Base-by-base conservation (phyloP, 2,329 filamentous ascomycete genomes). In the Talaromyces sp. region DNA sequence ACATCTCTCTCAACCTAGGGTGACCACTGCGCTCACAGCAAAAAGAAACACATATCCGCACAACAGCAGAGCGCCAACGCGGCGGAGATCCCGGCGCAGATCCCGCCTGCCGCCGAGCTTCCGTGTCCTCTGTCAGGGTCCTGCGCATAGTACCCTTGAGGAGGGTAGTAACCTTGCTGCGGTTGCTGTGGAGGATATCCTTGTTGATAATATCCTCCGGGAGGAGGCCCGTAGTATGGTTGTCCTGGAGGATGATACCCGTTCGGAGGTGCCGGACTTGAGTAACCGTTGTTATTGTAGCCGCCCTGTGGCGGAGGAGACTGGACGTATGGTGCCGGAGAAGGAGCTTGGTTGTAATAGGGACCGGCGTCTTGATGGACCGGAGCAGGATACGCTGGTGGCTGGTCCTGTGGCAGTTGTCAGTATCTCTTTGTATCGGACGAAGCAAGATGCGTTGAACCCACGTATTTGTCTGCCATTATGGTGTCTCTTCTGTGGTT, bases 31-130 rank as follows among this genome's bases (percentile, higher is more conserved):
- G 12, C 52, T 56, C 42, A 58, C 8, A 62, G 14, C 4, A 61
- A 33, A 6, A 51, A 58, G n/a, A 55, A 27, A 7, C 71, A 82
- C 73, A 69, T 51, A 53, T 62, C 61, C n/a, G 57, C 61, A 31
- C 80, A 82, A 68, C 80, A 82, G 66, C 80, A 82, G 65, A 79
- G 81, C 8, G 80, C 79, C 61, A 81, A 59, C 18, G 77, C 79
- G 54, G 77, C 79, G 66, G 80, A 68, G 16, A 82, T 71, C 69
- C 79, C 80, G 1, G 79, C 79, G 60, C 80, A 82, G 34, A 79
- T 73, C 2, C 79, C 79, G 8, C 59, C 67, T 5, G 66, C 68
- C 12, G 66, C 68, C 12, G 62, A 28, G 10, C 74, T 36, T 18
- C 57, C 47, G 16, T 52, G 34, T 56, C 56, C 50, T 7, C 58